Evolutionary conservation across 331 rosid genomes (phyloP), one percentile per base, ranked within the genome.

Genomic region (Quercus phellos): DNA sequence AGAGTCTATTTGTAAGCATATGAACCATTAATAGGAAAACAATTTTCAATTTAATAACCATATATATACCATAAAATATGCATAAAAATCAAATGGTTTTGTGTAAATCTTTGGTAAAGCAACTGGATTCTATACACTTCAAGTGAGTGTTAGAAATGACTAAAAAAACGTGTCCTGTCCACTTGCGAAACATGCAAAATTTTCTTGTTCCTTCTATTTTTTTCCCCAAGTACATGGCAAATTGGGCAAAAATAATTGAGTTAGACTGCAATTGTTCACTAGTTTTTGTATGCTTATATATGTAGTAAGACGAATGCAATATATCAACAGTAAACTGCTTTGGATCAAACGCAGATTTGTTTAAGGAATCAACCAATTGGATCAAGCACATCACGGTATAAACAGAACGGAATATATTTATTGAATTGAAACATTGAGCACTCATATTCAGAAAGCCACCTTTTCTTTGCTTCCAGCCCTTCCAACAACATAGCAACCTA

Each of bases 401-500:
- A 14, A 64, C 22, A 30, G 51, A 9, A 43, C 4, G 8, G 51
- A 43, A 43, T 10, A 32, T 7, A 6, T 29, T 32, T 17, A 32
- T 32, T 18, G 34, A 18, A 32, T 64, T 32, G 50, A 64, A 9
- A 64, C 3, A 30, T 60, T 12, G n/a, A 60, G 27, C 16, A 26
- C n/a, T 10, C 3, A 27, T 60, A 60, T 24, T 24, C 38, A 60
- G 18, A 17, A 27, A 60, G 24, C 6, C 22, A 82, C 80, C 83
- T 78, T 64, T 6, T 64, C 24, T 32, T 64, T 30, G 24, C 24
- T 30, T 17, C 70, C 86, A 10, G 83, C 86, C 61, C 86, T 78
- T 3, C 86, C 86, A 51, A 78, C 83, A 21, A 74, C 86, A 27
- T 61, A 74, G 55, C 83, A 83, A 29, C 80, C 83, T 35, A 32